These are phyloP conservation scores for Lodderomyces parapsilosis DNA, from an alignment of 1,139 yeast species.

Conservation along the genomic window DNA sequence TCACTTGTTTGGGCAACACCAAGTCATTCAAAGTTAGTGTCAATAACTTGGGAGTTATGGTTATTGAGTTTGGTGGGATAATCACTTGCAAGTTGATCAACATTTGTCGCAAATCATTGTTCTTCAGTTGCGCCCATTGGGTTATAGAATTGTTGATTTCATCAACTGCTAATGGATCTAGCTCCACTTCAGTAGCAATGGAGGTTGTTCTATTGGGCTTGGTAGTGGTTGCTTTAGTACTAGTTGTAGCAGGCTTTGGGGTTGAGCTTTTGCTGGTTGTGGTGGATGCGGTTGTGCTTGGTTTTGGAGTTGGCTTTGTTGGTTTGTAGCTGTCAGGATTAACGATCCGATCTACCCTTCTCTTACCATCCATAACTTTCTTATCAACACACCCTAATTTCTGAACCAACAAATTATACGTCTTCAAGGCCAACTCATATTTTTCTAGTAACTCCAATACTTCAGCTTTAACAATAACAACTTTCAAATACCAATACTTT, in stretches of 20 bases:
- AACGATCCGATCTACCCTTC: conserved; percentile 70
- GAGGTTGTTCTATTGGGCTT: too few species aligned
- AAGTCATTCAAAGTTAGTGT: conserved; percentile 59
- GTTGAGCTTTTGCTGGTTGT: conserved; percentile 17
- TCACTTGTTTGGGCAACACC: conserved; percentile 89
- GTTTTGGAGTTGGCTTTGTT: conserved; percentile 15
- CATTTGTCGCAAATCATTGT: conserved; percentile 73
- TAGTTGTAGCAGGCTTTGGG: background rate
- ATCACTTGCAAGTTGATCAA: conserved; percentile 64
- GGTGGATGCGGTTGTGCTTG: conserved; percentile 13
- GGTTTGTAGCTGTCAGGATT: conserved; percentile 40
- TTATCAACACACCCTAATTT: conserved; percentile 64
- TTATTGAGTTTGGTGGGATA: conserved; percentile 56
- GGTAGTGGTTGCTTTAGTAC: conserved; percentile 13
- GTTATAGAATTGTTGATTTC: conserved; percentile 13
- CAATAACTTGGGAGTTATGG: conserved; percentile 18
- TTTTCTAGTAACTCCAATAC: conserved; percentile 77
- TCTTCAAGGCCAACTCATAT: conserved; percentile 58
- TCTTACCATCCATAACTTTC: conserved; percentile 72
- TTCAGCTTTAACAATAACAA: conserved; percentile 73
- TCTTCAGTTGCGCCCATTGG: conserved; percentile 72
- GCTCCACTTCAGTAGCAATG: conserved; percentile 33
- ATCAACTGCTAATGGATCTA: conserved; percentile 15
- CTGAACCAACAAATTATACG: conserved; percentile 61
- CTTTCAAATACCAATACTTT: conserved; percentile 72